Evolutionary conservation across 768 basidiomycete genomes (phyloP).

Genomic region (Pulveroboletus sp.): DNA sequence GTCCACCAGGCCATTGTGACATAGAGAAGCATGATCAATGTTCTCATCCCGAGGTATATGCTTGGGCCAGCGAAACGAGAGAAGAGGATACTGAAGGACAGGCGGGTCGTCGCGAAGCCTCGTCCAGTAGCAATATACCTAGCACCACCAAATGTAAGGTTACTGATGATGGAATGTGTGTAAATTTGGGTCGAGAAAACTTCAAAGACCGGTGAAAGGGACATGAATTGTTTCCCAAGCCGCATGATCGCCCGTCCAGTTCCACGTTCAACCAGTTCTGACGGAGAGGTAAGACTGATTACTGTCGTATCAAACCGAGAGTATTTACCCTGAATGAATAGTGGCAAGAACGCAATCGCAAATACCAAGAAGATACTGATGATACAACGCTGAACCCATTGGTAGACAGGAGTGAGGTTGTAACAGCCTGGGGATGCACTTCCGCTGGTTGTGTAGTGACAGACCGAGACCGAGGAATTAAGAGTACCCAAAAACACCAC

Average conservation of each 20-base stretch:
- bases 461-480: slow-evolving; percentile 74
- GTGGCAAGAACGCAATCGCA: slow-evolving; percentile 91
- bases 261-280: slow-evolving; percentile 94
- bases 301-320: slow-evolving; percentile 11
- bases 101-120: slow-evolving; percentile 95
- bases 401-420: slow-evolving; percentile 87
- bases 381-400: slow-evolving; percentile 95
- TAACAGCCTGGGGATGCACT: slow-evolving; percentile 88
- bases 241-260: slow-evolving; percentile 89
- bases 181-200: slow-evolving; percentile 98
- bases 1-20: slow-evolving; percentile 91
- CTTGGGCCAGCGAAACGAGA: slow-evolving; percentile 98
- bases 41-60: slow-evolving; percentile 96
- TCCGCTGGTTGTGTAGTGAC: slow-evolving; percentile 69
- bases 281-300: slow-evolving; percentile 1
- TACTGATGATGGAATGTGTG: slow-evolving; percentile 94
- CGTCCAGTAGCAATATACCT: slow-evolving; percentile 98
- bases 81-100: slow-evolving; percentile 92
- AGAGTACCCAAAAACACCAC: slow-evolving; percentile 95
- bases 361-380: slow-evolving; percentile 98
- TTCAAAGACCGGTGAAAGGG: slow-evolving; percentile 93
- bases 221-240: slow-evolving; percentile 89
- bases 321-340: slow-evolving; percentile 85
- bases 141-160: slow-evolving; percentile 96
- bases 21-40: slow-evolving; percentile 87